phyloP scores from a whole-genome alignment of 169 alveolate genomes.

The Plasmodium reichenowi region DNA sequence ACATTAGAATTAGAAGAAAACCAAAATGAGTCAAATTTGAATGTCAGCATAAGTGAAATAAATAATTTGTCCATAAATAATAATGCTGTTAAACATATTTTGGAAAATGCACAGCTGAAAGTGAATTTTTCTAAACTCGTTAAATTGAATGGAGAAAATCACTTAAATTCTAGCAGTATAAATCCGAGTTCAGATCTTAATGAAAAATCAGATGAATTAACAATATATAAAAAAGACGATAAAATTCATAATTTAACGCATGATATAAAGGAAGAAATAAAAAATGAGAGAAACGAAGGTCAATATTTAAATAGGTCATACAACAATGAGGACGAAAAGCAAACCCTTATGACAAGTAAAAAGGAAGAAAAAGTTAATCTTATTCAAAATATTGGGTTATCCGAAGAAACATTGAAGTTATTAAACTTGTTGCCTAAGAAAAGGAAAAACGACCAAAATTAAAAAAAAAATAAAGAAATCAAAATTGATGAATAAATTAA shows the following conservation, averaged over 20 bases:
- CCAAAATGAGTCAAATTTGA: constrained; percentile 9
- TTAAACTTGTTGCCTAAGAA: constrained; percentile 63
- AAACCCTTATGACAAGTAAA: constrained; percentile 17
- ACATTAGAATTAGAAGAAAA: constrained; percentile 56
- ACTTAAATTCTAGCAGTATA: constrained; percentile 13
- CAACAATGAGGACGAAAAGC: constrained; percentile 17
- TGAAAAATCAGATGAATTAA: constrained; percentile 29
- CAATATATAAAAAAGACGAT: constrained; percentile 25
- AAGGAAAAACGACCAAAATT: too few relatives aligned
- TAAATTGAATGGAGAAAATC: constrained; percentile 19
- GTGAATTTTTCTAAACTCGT: constrained; percentile 38
- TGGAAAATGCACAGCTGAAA: constrained; percentile 37
- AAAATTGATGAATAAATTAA: too few relatives aligned
- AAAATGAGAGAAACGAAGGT: background rate
- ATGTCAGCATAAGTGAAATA: constrained; percentile 33
- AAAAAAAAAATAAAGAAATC: too few relatives aligned
- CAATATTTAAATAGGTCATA: background rate
- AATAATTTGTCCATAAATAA: constrained; percentile 52
- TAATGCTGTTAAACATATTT: constrained; percentile 16
- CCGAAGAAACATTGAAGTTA: constrained; percentile 69
- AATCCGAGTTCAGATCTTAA: constrained; percentile 12
- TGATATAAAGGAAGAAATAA: background rate
- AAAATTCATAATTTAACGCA: background rate
- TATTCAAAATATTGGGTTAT: constrained; percentile 59
- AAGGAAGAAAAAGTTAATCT: constrained; percentile 40